Evolutionary conservation across 208 protist genomes (phyloP).

Genomic region (Crithidia bombi): DNA sequence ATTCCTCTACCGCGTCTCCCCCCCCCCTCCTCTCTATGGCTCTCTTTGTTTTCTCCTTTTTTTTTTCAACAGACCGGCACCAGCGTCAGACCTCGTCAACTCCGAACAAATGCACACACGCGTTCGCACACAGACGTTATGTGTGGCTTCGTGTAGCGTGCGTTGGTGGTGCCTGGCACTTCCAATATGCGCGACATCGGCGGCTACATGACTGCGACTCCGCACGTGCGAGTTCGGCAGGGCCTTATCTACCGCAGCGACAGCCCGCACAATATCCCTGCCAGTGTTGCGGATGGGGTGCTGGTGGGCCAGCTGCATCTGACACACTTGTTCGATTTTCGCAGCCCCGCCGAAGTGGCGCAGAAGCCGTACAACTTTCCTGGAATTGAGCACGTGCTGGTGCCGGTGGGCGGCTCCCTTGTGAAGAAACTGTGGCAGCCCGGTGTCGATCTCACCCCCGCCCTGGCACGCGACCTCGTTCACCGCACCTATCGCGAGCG

Average conservation of each 20-base stretch:
- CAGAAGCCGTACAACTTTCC: slow-evolving; percentile 33
- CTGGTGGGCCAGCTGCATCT: slow-evolving; percentile 29
- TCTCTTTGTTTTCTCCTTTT: too few species aligned
- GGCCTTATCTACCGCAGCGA: slow-evolving; percentile 42
- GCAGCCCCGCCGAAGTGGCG: slow-evolving; percentile 27
- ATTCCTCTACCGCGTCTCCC: too few species aligned
- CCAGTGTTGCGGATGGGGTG: background rate
- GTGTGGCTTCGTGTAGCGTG: slow-evolving; percentile 15
- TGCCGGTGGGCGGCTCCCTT: slow-evolving; percentile 25
- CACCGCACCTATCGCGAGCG: slow-evolving; percentile 24
- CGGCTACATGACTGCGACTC: slow-evolving; percentile 37
- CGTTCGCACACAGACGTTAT: slow-evolving; percentile 4
- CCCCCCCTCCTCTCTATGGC: too few species aligned
- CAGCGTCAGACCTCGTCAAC: background rate
- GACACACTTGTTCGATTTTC: slow-evolving; percentile 44
- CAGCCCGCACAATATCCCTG: slow-evolving; percentile 29
- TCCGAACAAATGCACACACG: background rate
- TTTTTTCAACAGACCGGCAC: background rate
- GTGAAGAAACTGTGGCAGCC: slow-evolving; percentile 18
- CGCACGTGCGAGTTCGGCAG: slow-evolving; percentile 17
- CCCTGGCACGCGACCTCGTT: slow-evolving; percentile 12
- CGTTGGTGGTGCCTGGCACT: slow-evolving; percentile 10
- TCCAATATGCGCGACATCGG: slow-evolving; percentile 50
- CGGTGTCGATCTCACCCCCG: slow-evolving; percentile 1
- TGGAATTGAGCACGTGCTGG: slow-evolving; percentile 27